A percentile compares a stretch with the other conserved stretches of the same genome.
Evolutionary conservation across 495 filamentous ascomycete species (phyloP).

Genomic region (Talaromyces proteolyticus): DNA sequence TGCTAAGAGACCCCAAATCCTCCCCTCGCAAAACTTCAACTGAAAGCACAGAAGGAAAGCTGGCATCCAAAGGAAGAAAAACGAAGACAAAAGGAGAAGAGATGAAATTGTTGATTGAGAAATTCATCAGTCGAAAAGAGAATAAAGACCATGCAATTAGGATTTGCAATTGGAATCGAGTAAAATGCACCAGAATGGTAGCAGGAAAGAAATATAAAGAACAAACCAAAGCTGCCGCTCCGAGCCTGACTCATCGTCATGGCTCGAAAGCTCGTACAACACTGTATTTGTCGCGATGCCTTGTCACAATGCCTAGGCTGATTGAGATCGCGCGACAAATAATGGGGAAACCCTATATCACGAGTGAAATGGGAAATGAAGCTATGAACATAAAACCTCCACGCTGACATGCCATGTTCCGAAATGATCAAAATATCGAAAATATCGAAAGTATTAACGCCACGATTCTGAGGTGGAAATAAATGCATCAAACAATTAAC

Average conservation of each 20-base stretch:
- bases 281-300: too few relatives aligned
- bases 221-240: constrained; percentile 7
- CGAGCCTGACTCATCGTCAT: too few relatives aligned
- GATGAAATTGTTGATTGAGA: constrained; percentile 9
- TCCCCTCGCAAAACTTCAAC: background rate
- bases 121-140: background rate
- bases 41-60: background rate
- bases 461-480: constrained; percentile 12
- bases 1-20: background rate
- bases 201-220: background rate
- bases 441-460: constrained; percentile 24
- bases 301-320: too few relatives aligned
- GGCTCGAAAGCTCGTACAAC: too few relatives aligned
- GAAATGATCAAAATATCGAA: background rate
- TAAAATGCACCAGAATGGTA: background rate
- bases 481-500: constrained; percentile 12
- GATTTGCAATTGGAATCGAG: background rate
- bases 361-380: background rate
- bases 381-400: background rate
- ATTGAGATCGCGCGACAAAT: too few relatives aligned
- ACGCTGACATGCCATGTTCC: background rate
- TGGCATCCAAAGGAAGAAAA: background rate
- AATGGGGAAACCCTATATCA: too few relatives aligned
- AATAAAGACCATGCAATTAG: background rate
- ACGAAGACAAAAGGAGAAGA: background rate